Percentiles rank a stretch among this genome's conserved stretches.
Conservation (phyloP, 2,329 filamentous ascomycete genomes). For the Paraconiothyrium sp. region DNA sequence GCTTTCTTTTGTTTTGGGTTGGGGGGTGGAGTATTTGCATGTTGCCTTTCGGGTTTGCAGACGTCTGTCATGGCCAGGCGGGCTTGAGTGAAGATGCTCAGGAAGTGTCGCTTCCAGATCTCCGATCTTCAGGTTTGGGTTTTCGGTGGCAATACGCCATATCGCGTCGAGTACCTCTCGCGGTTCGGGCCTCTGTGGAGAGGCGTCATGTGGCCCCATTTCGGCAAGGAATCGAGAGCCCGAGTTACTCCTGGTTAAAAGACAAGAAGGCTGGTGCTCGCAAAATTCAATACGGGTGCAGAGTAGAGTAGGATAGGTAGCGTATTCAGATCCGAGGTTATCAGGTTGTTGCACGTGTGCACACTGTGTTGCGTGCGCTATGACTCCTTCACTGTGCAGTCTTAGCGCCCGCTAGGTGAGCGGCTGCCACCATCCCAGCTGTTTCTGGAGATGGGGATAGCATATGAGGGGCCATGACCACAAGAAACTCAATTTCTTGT, state of each 20-base stretch:
- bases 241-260: neutral
- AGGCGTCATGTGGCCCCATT: neutral
- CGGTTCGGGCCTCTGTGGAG: neutral
- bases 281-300: neutral
- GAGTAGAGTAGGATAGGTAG: too few species aligned
- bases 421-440: neutral
- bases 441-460: neutral
- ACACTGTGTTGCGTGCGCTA: neutral
- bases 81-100: neutral
- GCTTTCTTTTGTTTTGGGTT: neutral
- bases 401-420: neutral
- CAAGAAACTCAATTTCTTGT: neutral
- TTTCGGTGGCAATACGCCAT: neutral
- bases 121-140: neutral
- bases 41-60: neutral
- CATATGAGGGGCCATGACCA: constrained; percentile 14
- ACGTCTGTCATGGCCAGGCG: neutral
- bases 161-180: neutral
- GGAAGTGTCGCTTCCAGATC: neutral
- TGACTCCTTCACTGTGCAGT: constrained; percentile 1
- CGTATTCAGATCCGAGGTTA: neutral
- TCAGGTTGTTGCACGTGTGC: neutral
- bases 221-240: neutral
- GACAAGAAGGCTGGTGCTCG: neutral
- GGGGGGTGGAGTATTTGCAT: too few species aligned